These are phyloP conservation scores for Rhodotorula babjevae DNA, from an alignment of 768 basidiomycete species.

Conservation along the genomic window DNA sequence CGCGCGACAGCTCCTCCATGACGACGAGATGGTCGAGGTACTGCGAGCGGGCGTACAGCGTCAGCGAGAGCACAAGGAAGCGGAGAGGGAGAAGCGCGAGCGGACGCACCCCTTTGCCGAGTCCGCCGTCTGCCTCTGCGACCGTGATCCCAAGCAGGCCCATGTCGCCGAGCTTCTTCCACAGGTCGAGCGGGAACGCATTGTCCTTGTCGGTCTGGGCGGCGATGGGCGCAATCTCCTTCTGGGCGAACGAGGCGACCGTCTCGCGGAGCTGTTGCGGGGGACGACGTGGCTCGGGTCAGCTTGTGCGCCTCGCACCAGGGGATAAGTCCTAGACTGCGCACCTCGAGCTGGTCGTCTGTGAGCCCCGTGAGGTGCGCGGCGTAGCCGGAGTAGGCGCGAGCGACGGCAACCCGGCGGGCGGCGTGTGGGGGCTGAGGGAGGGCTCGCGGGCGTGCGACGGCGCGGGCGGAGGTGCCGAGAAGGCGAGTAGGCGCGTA, in stretches of 20 bases:
- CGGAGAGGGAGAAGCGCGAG: background rate
- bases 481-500: background rate
- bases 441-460: background rate
- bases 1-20: slow-evolving; percentile 84
- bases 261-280: slow-evolving; percentile 67
- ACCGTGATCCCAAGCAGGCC: slow-evolving; percentile 74
- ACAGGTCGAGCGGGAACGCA: slow-evolving; percentile 70
- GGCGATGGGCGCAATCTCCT: slow-evolving; percentile 77
- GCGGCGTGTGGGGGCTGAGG: background rate
- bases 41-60: slow-evolving; percentile 50
- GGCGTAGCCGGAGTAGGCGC: slow-evolving; percentile 57
- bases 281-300: background rate
- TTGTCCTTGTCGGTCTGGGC: slow-evolving; percentile 81
- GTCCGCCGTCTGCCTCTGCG: slow-evolving; percentile 70
- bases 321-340: slow-evolving; percentile 8
- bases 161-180: slow-evolving; percentile 86
- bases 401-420: background rate
- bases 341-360: slow-evolving; percentile 72
- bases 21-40: slow-evolving; percentile 59
- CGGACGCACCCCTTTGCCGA: slow-evolving; percentile 65
- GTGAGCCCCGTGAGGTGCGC: slow-evolving; percentile 68
- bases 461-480: background rate
- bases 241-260: slow-evolving; percentile 70
- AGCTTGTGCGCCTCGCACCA: background rate
- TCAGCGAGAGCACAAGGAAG: background rate